phyloP scores from a whole-genome alignment of 768 basidiomycete genomes.

The Lactifluus subvellereus region DNA sequence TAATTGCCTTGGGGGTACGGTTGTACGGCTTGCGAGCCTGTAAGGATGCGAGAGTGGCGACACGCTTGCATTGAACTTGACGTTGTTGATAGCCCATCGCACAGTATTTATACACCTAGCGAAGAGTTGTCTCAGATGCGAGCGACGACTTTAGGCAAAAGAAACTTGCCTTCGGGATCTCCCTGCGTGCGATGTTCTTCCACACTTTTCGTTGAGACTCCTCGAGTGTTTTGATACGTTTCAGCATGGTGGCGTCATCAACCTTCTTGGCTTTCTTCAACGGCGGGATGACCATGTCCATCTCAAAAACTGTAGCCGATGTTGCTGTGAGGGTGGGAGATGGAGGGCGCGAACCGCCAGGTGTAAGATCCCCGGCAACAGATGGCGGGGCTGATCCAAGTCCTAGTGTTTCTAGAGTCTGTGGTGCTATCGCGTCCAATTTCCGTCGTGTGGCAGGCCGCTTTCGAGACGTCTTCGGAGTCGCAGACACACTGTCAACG shows the following conservation, averaged over 20 bases:
- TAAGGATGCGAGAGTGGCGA: constrained; percentile 66
- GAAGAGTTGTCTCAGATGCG: not conserved
- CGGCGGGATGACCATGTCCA: constrained; percentile 63
- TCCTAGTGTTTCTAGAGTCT: constrained; percentile 45
- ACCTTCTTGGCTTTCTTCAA: constrained; percentile 73
- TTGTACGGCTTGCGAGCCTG: constrained; percentile 74
- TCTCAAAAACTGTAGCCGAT: constrained; percentile 61
- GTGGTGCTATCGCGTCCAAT: constrained; percentile 43
- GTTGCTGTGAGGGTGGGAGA: constrained; percentile 54
- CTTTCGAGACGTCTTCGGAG: constrained; percentile 50
- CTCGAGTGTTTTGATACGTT: constrained; percentile 71
- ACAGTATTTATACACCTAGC: constrained; percentile 76
- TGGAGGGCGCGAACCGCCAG: constrained; percentile 59
- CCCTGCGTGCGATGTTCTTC: constrained; percentile 80
- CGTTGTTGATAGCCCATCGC: constrained; percentile 59
- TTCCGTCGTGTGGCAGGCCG: constrained; percentile 55
- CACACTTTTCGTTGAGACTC: constrained; percentile 86
- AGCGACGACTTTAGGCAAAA: not conserved
- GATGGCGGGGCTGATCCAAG: constrained; percentile 50
- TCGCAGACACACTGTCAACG: constrained; percentile 50
- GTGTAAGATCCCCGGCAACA: constrained; percentile 64
- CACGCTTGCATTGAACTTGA: constrained; percentile 65
- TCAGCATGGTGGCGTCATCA: constrained; percentile 64
- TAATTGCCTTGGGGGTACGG: constrained; percentile 68
- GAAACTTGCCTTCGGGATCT: constrained; percentile 67